These are phyloP conservation scores for Pseudisothecium myosuroides DNA, from an alignment of 225 moss, liverwort and hornwort genomes.

Conservation along the genomic window DNA sequence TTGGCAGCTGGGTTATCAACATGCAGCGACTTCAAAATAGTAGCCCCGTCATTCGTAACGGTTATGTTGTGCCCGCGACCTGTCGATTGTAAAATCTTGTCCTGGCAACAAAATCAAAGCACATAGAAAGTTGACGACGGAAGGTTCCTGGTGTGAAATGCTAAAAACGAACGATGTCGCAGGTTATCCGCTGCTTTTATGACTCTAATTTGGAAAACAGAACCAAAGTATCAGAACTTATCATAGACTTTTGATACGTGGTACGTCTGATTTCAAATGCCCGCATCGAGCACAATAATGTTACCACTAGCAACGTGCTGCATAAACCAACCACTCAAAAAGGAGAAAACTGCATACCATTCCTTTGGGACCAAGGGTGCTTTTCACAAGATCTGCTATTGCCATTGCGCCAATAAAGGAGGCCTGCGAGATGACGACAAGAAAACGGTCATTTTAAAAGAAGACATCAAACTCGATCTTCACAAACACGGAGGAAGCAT, in stretches of 20 bases:
- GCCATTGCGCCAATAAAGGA: slow-evolving; percentile 99
- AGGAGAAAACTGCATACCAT: slow-evolving; percentile 41
- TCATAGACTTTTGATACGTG: no score
- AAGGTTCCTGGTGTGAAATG: neutral
- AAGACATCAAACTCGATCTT: no score
- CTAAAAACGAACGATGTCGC: neutral
- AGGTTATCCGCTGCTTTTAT: neutral
- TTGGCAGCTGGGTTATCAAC: slow-evolving; percentile 99
- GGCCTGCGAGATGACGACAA: slow-evolving; percentile 32
- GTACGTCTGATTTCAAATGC: neutral
- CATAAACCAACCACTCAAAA: neutral
- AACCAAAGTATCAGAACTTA: neutral
- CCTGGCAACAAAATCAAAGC: slow-evolving; percentile 20
- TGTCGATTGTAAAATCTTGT: slow-evolving; percentile 94
- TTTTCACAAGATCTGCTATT: slow-evolving; percentile 96
- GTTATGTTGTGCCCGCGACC: slow-evolving; percentile 83
- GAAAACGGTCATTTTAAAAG: neutral
- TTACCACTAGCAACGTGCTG: neutral
- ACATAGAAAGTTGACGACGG: neutral
- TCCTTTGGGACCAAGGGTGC: slow-evolving; percentile 94
- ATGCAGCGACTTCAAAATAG: slow-evolving; percentile 94
- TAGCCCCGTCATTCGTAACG: slow-evolving; percentile 95
- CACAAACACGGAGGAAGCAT: no score
- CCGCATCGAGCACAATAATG: neutral
- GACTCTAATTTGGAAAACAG: neutral